A percentile compares a stretch with the other conserved stretches of the same genome.
Conservation (phyloP, 768 basidiomycete species). For the Russula sp. region DNA sequence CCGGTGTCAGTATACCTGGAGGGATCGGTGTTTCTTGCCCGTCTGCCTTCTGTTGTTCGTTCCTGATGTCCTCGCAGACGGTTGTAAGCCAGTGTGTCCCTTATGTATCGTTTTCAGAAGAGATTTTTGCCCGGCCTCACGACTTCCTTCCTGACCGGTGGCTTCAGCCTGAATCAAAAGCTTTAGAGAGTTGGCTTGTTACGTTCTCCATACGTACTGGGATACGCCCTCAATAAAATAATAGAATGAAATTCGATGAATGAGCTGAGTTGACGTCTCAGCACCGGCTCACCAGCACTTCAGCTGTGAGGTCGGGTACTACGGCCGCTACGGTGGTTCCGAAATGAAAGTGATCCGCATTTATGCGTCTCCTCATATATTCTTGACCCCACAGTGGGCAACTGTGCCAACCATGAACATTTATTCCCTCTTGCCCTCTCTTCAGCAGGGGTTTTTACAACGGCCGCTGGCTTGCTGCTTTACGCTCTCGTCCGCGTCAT, state of each 20-base stretch:
- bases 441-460: neutral
- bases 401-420: no score
- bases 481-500: slow-evolving; percentile 3
- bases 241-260: no score
- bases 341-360: no score
- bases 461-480: neutral
- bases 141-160: slow-evolving; percentile 31
- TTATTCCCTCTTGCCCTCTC: neutral
- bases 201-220: no score
- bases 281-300: no score
- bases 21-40: slow-evolving; percentile 10
- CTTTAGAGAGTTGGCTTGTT: slow-evolving; percentile 18
- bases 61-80: neutral
- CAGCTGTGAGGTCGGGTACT: no score
- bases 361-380: no score
- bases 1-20: slow-evolving; percentile 12
- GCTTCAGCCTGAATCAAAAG: slow-evolving; percentile 18
- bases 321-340: no score
- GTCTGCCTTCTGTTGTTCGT: no score
- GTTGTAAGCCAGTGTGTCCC: slow-evolving; percentile 22
- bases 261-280: no score
- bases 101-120: slow-evolving; percentile 18
- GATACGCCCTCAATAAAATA: no score
- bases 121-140: slow-evolving; percentile 23
- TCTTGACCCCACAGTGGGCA: no score